Conservation (phyloP, 441 rosid genomes). For the Brassica hybrid region DNA sequence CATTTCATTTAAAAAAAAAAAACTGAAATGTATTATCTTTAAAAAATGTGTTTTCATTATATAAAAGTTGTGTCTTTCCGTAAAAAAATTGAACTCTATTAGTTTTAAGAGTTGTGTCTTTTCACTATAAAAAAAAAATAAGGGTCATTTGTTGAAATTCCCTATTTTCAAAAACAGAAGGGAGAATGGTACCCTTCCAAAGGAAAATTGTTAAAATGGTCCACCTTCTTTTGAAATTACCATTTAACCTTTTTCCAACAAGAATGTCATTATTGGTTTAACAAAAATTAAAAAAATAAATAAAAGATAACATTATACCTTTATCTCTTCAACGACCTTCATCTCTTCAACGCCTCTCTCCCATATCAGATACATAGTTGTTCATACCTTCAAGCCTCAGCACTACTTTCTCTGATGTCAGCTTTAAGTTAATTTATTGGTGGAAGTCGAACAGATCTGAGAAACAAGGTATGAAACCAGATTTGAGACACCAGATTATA, state of each 20-base stretch:
- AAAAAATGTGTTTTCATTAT: too few relatives aligned
- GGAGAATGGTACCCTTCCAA: not conserved
- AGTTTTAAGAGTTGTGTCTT: too few relatives aligned
- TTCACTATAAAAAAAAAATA: too few relatives aligned
- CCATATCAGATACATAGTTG: not conserved
- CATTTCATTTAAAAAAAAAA: too few relatives aligned
- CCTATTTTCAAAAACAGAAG: not conserved
- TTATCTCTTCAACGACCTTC: too few relatives aligned
- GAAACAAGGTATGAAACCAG: too few relatives aligned
- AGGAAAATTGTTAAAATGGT: not conserved
- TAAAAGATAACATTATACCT: not conserved
- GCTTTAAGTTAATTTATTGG: not conserved
- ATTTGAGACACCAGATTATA: too few relatives aligned
- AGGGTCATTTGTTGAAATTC: not conserved
- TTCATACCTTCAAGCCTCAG: not conserved
- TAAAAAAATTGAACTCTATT: too few relatives aligned
- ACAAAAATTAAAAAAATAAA: not conserved
- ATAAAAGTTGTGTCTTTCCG: too few relatives aligned
- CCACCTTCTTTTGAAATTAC: not conserved
- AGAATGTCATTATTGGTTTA: not conserved
- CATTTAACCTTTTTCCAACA: not conserved
- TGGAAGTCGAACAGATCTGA: not conserved
- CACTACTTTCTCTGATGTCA: not conserved
- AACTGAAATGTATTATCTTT: too few relatives aligned
- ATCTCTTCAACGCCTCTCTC: not conserved